Base-by-base conservation (phyloP, 202 grass and related monocot species). In the Musa balbisiana region DNA sequence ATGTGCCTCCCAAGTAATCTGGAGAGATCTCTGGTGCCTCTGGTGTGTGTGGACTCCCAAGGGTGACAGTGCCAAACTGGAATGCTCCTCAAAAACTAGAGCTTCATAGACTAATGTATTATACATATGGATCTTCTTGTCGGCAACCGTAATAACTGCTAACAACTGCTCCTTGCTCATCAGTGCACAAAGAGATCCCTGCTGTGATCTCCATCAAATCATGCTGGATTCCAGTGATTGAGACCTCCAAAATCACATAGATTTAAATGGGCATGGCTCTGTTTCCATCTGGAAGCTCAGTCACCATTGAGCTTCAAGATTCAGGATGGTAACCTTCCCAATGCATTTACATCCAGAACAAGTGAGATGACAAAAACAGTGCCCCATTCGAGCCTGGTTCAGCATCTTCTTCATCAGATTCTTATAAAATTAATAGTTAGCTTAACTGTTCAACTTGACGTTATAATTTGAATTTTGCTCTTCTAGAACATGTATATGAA, bases 21-120 rank as follows among this genome's bases (percentile, higher is more conserved):
- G 92, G 92, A 9, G 92, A 96, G 12, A 96, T 92, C 76, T 96
- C 92, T 13, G 90, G 92, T 76, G 92, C 26, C 92, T 87, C 43
- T 86, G 83, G 9, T 89, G 92, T 14, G 92, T 96, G 55, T 96
- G 89, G 58, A 96, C 89, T 87, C 12, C 89, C 80, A 59, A 92
- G 87, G 53, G 86, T 71, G 0, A 8, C 75, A 96, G 73, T 10
- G 86, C 89, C 1, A 73, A 64, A 12, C 63, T 20, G 43, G 88
- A 88, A 75, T 92, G 87, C 24, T 92, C 92, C n/a, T 92, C 92
- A 53, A 96, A 92, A 3, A 92, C 89, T 43, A 96, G 65, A 14
- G 92, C 89, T 26, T 88, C 86, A 74, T 87, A 92, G 15, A 82
- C 84, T 24, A 92, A 77, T n/a, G 83, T 96, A 73, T 90, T 85